Percentiles rank a stretch among this genome's conserved stretches.
Evolutionary conservation across 2,329 filamentous ascomycete genomes (phyloP).

Genomic region (Aspergillus piperis): DNA sequence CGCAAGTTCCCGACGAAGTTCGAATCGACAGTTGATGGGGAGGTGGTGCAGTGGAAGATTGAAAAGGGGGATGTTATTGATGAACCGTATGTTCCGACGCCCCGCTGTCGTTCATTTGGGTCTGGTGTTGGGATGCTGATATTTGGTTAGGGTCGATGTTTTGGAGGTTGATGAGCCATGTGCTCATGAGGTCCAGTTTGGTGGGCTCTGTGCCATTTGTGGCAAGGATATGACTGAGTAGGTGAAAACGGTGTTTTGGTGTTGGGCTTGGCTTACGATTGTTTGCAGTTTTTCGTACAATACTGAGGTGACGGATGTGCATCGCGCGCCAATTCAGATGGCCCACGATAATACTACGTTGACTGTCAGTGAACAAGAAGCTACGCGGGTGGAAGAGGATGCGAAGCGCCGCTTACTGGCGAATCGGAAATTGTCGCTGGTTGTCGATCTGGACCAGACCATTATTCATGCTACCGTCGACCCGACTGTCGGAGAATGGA

Average conservation of each 20-base stretch:
- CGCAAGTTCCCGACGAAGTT: constrained; percentile 75
- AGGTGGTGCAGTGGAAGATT: constrained; percentile 74
- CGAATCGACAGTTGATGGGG: constrained; percentile 81
- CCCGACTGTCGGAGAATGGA: constrained; percentile 94
- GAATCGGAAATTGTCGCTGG: constrained; percentile 82
- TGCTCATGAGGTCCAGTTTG: constrained; percentile 86
- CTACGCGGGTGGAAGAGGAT: constrained; percentile 78
- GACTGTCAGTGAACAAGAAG: constrained; percentile 80
- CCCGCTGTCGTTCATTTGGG: background rate
- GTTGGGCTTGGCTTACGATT: constrained; percentile 1
- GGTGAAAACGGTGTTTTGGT: constrained; percentile 25
- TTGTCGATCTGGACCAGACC: constrained; percentile 96
- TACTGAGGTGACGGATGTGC: constrained; percentile 73
- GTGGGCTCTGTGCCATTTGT: constrained; percentile 86
- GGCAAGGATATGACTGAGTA: constrained; percentile 93
- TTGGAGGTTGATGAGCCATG: constrained; percentile 88
- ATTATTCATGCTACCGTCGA: constrained; percentile 98
- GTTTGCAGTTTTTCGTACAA: constrained; percentile 68
- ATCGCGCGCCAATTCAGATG: constrained; percentile 91
- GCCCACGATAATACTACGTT: constrained; percentile 87
- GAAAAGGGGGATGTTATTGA: constrained; percentile 47
- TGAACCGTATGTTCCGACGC: constrained; percentile 39
- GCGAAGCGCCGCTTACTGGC: constrained; percentile 79
- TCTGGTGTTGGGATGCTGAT: background rate
- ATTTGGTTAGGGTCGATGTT: constrained; percentile 55